A percentile compares a stretch with the other conserved stretches of the same genome.
Conservation (phyloP, 1,139 yeast genomes). For the Yamadazyma triangularis region DNA sequence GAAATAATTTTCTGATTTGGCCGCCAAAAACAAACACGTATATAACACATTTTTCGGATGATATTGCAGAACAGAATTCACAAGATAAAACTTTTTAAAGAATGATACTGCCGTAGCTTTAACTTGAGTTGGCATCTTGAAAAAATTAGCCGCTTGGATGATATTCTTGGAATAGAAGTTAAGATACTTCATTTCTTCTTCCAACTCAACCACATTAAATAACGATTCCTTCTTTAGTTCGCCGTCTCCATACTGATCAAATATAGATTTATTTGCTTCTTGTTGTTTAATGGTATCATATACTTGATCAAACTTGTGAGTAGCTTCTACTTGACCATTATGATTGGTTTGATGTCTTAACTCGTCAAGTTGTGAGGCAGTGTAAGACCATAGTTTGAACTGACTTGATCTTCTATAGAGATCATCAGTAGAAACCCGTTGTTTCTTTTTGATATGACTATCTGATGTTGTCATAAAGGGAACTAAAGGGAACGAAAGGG, state of each 20-base stretch:
- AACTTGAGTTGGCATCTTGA: slow-evolving; percentile 46
- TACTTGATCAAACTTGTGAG: slow-evolving; percentile 27
- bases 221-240: slow-evolving; percentile 28
- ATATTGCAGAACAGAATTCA: slow-evolving; percentile 76
- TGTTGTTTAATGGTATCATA: slow-evolving; percentile 24
- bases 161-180: slow-evolving; percentile 70
- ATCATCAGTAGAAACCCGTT: slow-evolving; percentile 64
- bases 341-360: slow-evolving; percentile 47
- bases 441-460: too few species aligned
- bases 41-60: slow-evolving; percentile 81
- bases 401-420: slow-evolving; percentile 84
- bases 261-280: slow-evolving; percentile 23
- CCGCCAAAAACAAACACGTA: slow-evolving; percentile 87
- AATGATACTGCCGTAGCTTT: slow-evolving; percentile 83
- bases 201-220: slow-evolving; percentile 48
- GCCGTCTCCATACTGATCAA: slow-evolving; percentile 22
- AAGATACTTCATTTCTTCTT: slow-evolving; percentile 69
- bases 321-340: slow-evolving; percentile 44
- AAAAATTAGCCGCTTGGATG: slow-evolving; percentile 46
- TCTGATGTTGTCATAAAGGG: too few species aligned
- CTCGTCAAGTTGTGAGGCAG: slow-evolving; percentile 48
- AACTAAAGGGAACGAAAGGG: too few species aligned
- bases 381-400: slow-evolving; percentile 80
- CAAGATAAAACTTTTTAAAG: slow-evolving; percentile 74
- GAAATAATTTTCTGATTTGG: slow-evolving; percentile 88